A percentile compares a stretch with the other conserved stretches of the same genome.
phyloP scores from a whole-genome alignment of 805 yeast species.

The Ogataea pini region DNA sequence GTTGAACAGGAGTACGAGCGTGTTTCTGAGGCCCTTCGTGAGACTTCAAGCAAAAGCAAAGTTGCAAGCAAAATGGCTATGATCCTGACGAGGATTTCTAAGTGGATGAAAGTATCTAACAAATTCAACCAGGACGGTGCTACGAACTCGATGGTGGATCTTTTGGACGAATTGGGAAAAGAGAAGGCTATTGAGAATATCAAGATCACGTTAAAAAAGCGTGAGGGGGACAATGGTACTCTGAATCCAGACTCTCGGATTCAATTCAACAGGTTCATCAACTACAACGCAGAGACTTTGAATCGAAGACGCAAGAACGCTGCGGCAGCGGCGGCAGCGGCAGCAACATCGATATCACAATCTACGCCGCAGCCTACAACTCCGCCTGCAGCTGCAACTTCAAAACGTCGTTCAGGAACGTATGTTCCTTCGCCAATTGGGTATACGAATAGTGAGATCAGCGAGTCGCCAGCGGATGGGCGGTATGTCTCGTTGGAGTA shows the following conservation, averaged over 20 bases:
- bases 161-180: conserved; percentile 54
- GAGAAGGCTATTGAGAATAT: conserved; percentile 45
- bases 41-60: conserved; percentile 28
- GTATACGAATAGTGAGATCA: conserved; percentile 23
- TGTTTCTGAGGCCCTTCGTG: conserved; percentile 28
- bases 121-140: conserved; percentile 49
- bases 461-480: conserved; percentile 16
- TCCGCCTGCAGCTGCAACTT: not conserved
- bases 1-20: conserved; percentile 35
- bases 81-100: conserved; percentile 37
- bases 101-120: conserved; percentile 41
- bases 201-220: conserved; percentile 26
- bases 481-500: conserved; percentile 10
- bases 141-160: conserved; percentile 53
- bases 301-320: conserved; percentile 6
- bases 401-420: conserved; percentile 12
- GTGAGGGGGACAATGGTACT: conserved; percentile 31
- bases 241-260: conserved; percentile 31
- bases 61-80: conserved; percentile 38
- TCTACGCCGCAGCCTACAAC: not conserved
- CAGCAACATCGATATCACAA: not conserved
- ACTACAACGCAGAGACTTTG: conserved; percentile 26
- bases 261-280: conserved; percentile 32
- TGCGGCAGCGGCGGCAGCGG: not conserved
- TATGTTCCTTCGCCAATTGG: conserved; percentile 37